Base-by-base conservation (phyloP, 2,329 filamentous ascomycete species). In the Ampelomyces quisqualis region DNA sequence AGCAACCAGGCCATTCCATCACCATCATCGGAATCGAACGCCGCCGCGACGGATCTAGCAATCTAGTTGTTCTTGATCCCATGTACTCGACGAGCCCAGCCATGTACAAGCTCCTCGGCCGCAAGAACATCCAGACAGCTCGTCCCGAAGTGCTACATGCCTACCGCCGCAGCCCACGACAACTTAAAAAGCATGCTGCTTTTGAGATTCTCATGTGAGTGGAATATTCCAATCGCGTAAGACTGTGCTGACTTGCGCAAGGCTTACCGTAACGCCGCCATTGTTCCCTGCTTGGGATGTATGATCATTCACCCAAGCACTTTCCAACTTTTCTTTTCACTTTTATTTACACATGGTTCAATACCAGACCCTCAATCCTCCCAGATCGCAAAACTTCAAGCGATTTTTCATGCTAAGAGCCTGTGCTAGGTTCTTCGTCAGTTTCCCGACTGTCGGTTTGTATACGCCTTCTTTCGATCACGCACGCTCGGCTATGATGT, bases 1-100 rank as follows among this genome's bases (percentile, higher is more conserved):
- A 97, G 63, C 88, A 93, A 55, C 81, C 82, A 77, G 88, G 90
- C 2, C 91, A 97, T 65, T 96, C 90, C 1, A 76, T 95, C 73
- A 95, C 89, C 1, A 89, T 97, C 36, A 76, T 97, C 39, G 91
- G 91, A 0, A 76, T 95, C 18, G 90, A 96, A 67, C 80, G 79
- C 51, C 79, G 77, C 19, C 73, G 70, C 22, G 77, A 85, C 44
- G 86, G 86, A 18, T 72, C 74, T 13, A 72, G 76, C 36, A 86
- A 87, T 53, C 72, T 97, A 13, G 73, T 97, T 0, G 86, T 95
- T 9, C 95, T 95, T 62, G 90, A 97, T 62, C 90, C 91, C 1
- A 86, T 86, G 71, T 89, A 88, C 64, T 82, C 79, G 39, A 85
- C 90, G 31, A 79, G 84, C 1, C 73, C 75, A 2, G 76, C 75